Evolutionary conservation across 495 filamentous ascomycete species (phyloP).

Genomic region (Podospora pseudoanserina): DNA sequence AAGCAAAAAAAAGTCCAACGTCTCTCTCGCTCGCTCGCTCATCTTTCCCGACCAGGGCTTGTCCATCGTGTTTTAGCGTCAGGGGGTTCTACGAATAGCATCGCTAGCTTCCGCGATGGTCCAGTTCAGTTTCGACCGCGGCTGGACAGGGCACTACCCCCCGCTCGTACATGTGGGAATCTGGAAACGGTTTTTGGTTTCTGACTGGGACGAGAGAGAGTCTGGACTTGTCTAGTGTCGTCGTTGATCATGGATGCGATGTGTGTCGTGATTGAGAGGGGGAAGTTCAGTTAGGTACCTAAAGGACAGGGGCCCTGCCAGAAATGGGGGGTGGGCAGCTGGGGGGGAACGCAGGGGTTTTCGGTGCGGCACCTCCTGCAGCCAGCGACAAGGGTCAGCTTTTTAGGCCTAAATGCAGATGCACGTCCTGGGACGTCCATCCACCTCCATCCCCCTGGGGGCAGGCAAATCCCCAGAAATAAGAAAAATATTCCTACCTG

Average conservation of each 20-base stretch:
- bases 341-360: conserved; percentile 26
- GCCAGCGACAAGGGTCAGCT: conserved; percentile 28
- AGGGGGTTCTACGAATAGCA: not conserved
- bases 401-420: conserved; percentile 34
- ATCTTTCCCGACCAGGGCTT: not conserved
- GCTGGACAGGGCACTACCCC: not conserved
- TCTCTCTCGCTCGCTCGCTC: not conserved
- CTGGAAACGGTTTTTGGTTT: not conserved
- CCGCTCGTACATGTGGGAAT: not conserved
- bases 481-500: conserved; percentile 13
- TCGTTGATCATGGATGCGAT: not conserved
- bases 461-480: conserved; percentile 17
- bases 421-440: conserved; percentile 4
- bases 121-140: not conserved
- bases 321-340: conserved; percentile 1
- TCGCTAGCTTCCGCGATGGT: not conserved
- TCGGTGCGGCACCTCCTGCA: conserved; percentile 27
- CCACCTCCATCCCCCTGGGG: not conserved
- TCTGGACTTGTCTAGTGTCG: no score
- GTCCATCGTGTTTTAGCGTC: not conserved
- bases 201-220: no score
- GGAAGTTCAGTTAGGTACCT: not conserved
- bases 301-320: not conserved
- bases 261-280: not conserved
- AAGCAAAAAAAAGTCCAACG: not conserved